Evolutionary conservation across 192 early-diverging fungal species (phyloP).

Genomic region (Chytriomyces sp.): DNA sequence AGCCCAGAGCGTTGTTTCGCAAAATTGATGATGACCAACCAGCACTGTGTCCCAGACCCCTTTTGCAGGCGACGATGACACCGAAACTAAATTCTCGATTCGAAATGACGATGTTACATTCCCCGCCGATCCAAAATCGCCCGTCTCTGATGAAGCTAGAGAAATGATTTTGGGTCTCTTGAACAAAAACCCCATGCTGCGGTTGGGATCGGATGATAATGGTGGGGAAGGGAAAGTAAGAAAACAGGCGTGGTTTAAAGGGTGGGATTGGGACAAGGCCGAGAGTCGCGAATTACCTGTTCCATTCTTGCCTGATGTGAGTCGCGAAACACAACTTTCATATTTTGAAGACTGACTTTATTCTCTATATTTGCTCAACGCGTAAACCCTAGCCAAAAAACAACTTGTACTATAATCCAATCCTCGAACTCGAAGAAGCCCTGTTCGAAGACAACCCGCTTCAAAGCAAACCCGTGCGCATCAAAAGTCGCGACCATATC

Average conservation of each 20-base stretch:
- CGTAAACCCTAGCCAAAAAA: not conserved
- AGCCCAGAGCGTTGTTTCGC: no score
- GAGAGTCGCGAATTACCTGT: slow-evolving; percentile 47
- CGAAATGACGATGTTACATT: slow-evolving; percentile 67
- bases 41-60: slow-evolving; percentile 79
- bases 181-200: slow-evolving; percentile 68
- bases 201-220: slow-evolving; percentile 76
- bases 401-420: slow-evolving; percentile 74
- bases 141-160: slow-evolving; percentile 19
- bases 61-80: slow-evolving; percentile 71
- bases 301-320: slow-evolving; percentile 54
- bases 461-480: slow-evolving; percentile 30
- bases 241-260: slow-evolving; percentile 49
- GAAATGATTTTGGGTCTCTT: slow-evolving; percentile 56
- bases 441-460: slow-evolving; percentile 83
- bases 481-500: no score
- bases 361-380: no score
- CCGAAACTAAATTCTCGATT: slow-evolving; percentile 68
- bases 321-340: slow-evolving; percentile 22
- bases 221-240: slow-evolving; percentile 65
- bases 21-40: no score
- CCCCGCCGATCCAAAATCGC: slow-evolving; percentile 53
- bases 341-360: no score
- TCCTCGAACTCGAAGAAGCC: slow-evolving; percentile 89
- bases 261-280: slow-evolving; percentile 52